Percentiles rank a stretch among this genome's conserved stretches.
Conservation (phyloP, 805 yeast genomes). For the Suhomyces vadensis region DNA sequence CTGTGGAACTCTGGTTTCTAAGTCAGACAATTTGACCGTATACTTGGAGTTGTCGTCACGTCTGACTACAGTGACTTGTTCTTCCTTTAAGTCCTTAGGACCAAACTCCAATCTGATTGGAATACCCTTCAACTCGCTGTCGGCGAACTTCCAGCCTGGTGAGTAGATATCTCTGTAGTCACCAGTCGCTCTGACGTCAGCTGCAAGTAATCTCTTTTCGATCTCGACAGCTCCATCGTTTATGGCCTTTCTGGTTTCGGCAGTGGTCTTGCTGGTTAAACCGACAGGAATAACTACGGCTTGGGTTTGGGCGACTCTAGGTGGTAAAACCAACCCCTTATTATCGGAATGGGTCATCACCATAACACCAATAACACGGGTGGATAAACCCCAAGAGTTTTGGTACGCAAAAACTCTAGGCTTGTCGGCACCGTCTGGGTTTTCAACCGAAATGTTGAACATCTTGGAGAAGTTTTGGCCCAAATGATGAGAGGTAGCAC, state of each 20-base stretch:
- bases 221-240: conserved; percentile 68
- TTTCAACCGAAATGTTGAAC: conserved; percentile 95
- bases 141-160: conserved; percentile 98
- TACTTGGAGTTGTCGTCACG: conserved; percentile 85
- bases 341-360: conserved; percentile 98
- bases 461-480: conserved; percentile 98
- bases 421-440: conserved; percentile 86
- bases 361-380: conserved; percentile 99
- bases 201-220: conserved; percentile 57
- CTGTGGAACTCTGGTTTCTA: conserved; percentile 68
- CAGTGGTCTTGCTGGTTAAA: conserved; percentile 79
- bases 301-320: conserved; percentile 92
- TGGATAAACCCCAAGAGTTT: conserved; percentile 98
- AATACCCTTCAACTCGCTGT: conserved; percentile 94
- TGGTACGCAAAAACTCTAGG: conserved; percentile 90
- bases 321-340: conserved; percentile 97
- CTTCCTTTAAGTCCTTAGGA: conserved; percentile 86
- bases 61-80: conserved; percentile 84
- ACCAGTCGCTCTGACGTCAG: conserved; percentile 73
- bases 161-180: conserved; percentile 94
- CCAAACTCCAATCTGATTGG: conserved; percentile 95
- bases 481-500: conserved; percentile 96
- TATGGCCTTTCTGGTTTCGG: conserved; percentile 70
- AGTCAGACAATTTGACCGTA: conserved; percentile 61
- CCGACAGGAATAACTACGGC: conserved; percentile 95